Evolutionary conservation across 768 basidiomycete genomes (phyloP).

Genomic region (Nidula microcarpa): DNA sequence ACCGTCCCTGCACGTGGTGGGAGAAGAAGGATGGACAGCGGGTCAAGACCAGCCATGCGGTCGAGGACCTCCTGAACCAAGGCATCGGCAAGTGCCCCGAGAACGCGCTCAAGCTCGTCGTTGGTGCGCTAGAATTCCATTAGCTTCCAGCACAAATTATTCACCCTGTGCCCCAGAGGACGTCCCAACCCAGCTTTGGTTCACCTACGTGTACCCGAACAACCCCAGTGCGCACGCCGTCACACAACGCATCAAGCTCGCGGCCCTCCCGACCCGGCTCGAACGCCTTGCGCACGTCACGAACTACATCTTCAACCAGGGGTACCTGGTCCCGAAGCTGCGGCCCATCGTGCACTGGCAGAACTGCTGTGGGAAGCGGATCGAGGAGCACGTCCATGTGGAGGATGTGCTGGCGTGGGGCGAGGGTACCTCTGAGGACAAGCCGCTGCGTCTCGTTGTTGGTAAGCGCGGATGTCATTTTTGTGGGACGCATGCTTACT

Average conservation of each 20-base stretch:
- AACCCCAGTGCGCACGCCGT: constrained; percentile 23
- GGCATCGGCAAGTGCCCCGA: constrained; percentile 40
- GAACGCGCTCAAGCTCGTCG: constrained; percentile 39
- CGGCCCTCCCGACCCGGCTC: constrained; percentile 20
- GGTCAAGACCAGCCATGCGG: constrained; percentile 25
- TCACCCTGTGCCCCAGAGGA: constrained; percentile 28
- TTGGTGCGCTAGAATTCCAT: constrained; percentile 26
- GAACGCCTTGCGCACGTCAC: constrained; percentile 43
- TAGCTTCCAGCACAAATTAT: no score
- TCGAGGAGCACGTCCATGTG: constrained; percentile 20
- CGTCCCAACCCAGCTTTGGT: constrained; percentile 35
- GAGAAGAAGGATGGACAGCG: constrained; percentile 34
- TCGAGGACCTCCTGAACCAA: constrained; percentile 31
- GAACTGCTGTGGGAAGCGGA: constrained; percentile 27
- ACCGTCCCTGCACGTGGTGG: constrained; percentile 40
- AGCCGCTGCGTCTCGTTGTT: constrained; percentile 30
- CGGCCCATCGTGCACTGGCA: constrained; percentile 40
- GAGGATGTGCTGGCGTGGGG: constrained; percentile 23
- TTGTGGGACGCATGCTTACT: background rate
- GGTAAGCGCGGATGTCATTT: constrained; percentile 16
- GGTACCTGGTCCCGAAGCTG: constrained; percentile 29
- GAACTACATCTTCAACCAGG: constrained; percentile 40
- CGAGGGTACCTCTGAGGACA: constrained; percentile 29
- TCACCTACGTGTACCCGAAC: constrained; percentile 38
- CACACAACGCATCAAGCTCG: constrained; percentile 41